Evolutionary conservation across 2,329 filamentous ascomycete genomes (phyloP), one percentile per base, ranked within the genome.

Genomic region (Ilyonectria destructans): DNA sequence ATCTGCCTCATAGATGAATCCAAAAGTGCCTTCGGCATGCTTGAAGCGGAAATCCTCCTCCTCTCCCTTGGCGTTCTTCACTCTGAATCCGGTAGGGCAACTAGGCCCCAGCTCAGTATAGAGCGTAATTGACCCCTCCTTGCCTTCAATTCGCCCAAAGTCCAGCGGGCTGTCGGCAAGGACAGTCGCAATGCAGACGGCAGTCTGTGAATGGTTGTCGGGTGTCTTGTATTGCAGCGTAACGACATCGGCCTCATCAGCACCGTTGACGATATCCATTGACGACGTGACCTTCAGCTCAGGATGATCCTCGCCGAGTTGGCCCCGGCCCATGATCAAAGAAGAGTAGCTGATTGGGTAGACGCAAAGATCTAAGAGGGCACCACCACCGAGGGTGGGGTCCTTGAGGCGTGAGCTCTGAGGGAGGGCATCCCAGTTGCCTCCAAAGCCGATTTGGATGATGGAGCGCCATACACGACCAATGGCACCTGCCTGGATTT

Each of bases 1-100:
- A 67, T 84, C 83, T 0, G 82, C 82, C 71, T 86, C 84, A 71
- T 74, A 85, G 75, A 76, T 82, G 68, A 83, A 85, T 3, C 80
- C 82, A 60, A 74, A 73, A 2, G 79, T 79, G 3, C 76, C 75
- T 26, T 77, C 77, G 23, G 78, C 75, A 58, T 83, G 82, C 2
- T 80, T 75, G 56, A 79, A 80, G 37, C 72, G 77, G 23, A 65
- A 65, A 74, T 81, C 77, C 67, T 67, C 48, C 68, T 75, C 71
- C 48, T 75, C 75, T 19, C 76, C 74, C 37, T 76, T 74, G 15
- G 75, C 73, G 37, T 79, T 73, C n/a, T 83, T 76, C 2, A 76
- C 80, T 68, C 83, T 83, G 23, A 76, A 75, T 1, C 72, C 67
- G 17, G 62, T 65, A 1, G 82, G 81, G 4, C 76, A 74, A 1